phyloP scores from a whole-genome alignment of 352 stramenopile species.

The Phytophthora rubi region DNA sequence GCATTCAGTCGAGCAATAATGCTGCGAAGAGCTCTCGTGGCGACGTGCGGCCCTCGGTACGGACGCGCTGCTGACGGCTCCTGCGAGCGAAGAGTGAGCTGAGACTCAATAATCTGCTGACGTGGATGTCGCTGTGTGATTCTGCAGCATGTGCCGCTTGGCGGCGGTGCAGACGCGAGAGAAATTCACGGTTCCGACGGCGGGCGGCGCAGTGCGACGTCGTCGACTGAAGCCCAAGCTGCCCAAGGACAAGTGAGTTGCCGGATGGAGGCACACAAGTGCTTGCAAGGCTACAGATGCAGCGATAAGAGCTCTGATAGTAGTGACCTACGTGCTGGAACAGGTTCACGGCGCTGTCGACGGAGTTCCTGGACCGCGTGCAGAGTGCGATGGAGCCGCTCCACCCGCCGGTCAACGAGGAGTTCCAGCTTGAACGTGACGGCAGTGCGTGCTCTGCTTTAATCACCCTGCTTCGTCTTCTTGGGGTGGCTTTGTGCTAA shows the following conservation, averaged over 20 bases:
- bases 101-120: constrained; percentile 1
- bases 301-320: not conserved
- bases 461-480: not conserved
- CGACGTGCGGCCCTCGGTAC: constrained; percentile 31
- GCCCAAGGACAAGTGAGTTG: constrained; percentile 56
- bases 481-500: not conserved
- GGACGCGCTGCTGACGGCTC: constrained; percentile 5
- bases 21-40: constrained; percentile 24
- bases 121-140: constrained; percentile 9
- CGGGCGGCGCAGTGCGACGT: constrained; percentile 23
- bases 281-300: not conserved
- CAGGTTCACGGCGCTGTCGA: constrained; percentile 62
- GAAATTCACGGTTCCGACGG: constrained; percentile 53
- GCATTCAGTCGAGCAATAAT: constrained; percentile 12
- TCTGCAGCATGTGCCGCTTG: constrained; percentile 20
- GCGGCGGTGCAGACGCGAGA: constrained; percentile 20
- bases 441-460: constrained; percentile 30
- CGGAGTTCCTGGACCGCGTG: constrained; percentile 71
- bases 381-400: constrained; percentile 64
- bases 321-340: not conserved
- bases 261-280: not conserved
- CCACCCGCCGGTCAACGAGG: constrained; percentile 64
- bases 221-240: constrained; percentile 58
- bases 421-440: constrained; percentile 59
- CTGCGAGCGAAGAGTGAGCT: not conserved